phyloP scores from a whole-genome alignment of 2,329 filamentous ascomycete genomes.

The Ceratocystis cubensis region DNA sequence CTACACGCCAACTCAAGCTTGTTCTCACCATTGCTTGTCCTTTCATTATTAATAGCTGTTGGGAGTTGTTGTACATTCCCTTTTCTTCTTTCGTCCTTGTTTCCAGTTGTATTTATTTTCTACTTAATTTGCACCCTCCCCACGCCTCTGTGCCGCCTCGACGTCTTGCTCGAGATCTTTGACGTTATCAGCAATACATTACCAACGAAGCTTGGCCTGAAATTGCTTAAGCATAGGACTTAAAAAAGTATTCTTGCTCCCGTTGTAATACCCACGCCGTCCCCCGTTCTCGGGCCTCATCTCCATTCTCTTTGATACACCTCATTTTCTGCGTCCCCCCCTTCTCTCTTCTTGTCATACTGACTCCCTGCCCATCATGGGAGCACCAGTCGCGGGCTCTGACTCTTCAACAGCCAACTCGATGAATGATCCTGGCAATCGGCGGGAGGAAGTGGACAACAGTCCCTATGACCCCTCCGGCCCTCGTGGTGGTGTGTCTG shows the following conservation, averaged over 20 bases:
- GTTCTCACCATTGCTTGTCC: not conserved
- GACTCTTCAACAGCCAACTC: conserved; percentile 20
- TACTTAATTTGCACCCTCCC: not conserved
- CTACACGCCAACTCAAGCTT: not conserved
- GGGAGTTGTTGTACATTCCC: not conserved
- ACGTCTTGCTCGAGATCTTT: not conserved
- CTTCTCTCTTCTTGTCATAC: not conserved
- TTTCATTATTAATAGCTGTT: not conserved
- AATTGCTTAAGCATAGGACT: not conserved
- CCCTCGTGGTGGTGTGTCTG: conserved; percentile 41
- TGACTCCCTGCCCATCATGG: conserved; percentile 13
- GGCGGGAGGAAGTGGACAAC: conserved; percentile 10
- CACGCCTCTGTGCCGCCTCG: not conserved
- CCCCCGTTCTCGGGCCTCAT: not conserved
- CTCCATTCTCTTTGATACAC: not conserved
- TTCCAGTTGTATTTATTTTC: not conserved
- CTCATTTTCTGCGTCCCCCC: not conserved
- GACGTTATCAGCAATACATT: not conserved
- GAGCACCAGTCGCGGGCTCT: conserved; percentile 14
- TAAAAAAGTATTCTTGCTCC: not conserved
- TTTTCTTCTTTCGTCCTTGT: not conserved
- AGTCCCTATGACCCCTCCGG: conserved; percentile 10
- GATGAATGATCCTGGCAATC: conserved; percentile 9
- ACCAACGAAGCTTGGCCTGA: too few relatives aligned
- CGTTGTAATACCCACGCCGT: not conserved